These are phyloP conservation scores for Lactarius vividus DNA, from an alignment of 768 basidiomycete genomes.

Conservation along the genomic window DNA sequence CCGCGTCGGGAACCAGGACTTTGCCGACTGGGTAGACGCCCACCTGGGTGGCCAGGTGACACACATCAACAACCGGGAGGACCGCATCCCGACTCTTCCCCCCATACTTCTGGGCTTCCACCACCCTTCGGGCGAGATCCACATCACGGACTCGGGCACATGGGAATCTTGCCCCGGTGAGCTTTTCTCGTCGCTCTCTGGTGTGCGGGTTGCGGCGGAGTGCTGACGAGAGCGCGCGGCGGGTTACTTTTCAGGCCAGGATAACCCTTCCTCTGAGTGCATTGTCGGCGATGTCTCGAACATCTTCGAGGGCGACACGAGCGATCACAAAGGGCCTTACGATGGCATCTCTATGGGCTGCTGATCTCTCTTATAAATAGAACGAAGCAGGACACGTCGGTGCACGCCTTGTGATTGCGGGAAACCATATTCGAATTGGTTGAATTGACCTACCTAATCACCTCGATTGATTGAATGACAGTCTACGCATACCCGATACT, in stretches of 20 bases:
- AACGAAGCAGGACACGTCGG: too few relatives aligned
- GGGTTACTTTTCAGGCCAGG: conserved; percentile 44
- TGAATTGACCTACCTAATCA: too few relatives aligned
- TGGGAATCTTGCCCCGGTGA: conserved; percentile 39
- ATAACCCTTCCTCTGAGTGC: conserved; percentile 54
- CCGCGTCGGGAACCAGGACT: conserved; percentile 15
- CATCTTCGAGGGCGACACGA: conserved; percentile 41
- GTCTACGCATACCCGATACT: too few relatives aligned
- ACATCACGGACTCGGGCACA: conserved; percentile 41
- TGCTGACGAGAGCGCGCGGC: not conserved
- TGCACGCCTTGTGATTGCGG: too few relatives aligned
- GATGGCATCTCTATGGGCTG: conserved; percentile 1
- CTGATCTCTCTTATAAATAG: too few relatives aligned
- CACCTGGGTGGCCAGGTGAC: conserved; percentile 46
- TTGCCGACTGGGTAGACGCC: conserved; percentile 23
- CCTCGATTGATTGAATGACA: too few relatives aligned
- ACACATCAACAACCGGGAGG: not conserved
- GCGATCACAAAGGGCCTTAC: conserved; percentile 25
- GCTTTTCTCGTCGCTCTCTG: not conserved
- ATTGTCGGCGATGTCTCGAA: conserved; percentile 51
- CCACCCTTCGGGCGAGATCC: conserved; percentile 41
- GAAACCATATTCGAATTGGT: too few relatives aligned
- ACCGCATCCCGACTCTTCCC: conserved; percentile 28
- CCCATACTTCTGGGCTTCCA: conserved; percentile 43
- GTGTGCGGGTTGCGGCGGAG: not conserved